Conservation (phyloP, 2,329 filamentous ascomycete species). For the Reticulascus tulasneorum region DNA sequence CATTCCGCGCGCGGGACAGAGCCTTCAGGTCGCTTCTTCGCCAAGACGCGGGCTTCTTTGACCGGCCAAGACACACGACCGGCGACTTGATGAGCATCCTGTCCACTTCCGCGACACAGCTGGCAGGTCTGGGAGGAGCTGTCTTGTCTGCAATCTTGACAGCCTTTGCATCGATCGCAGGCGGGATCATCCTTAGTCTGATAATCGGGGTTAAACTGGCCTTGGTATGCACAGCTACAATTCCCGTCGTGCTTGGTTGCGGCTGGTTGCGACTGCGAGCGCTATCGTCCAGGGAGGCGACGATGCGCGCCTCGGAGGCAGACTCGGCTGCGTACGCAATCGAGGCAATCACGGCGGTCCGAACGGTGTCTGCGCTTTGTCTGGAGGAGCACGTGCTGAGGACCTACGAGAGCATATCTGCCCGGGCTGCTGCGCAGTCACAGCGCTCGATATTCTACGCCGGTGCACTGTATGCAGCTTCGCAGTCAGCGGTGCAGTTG, state of each 20-base stretch:
- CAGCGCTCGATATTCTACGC: too few species aligned
- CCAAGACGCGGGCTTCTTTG: too few species aligned
- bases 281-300: slow-evolving; percentile 4
- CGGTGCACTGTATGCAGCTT: too few species aligned
- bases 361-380: slow-evolving; percentile 1
- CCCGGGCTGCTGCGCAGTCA: too few species aligned
- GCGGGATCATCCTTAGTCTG: slow-evolving; percentile 2
- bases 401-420: too few species aligned
- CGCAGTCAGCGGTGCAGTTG: too few species aligned
- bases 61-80: slow-evolving; percentile 14
- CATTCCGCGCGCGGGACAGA: too few species aligned
- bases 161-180: slow-evolving; percentile 1
- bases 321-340: slow-evolving; percentile 1
- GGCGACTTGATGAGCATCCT: slow-evolving; percentile 17
- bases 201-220: slow-evolving; percentile 17
- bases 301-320: slow-evolving; percentile 1
- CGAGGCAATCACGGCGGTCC: slow-evolving; percentile 1
- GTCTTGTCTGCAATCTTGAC: slow-evolving; percentile 3
- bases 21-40: too few species aligned
- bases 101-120: slow-evolving; percentile 12
- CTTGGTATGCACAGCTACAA: slow-evolving; percentile 32
- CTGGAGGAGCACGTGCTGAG: too few species aligned
- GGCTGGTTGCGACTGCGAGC: slow-evolving; percentile 6
- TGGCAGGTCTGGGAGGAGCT: slow-evolving; percentile 1
- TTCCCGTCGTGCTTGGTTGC: slow-evolving; percentile 27